A percentile compares a stretch with the other conserved stretches of the same genome.
These are phyloP conservation scores for Capsella bursapastoris DNA, from an alignment of 345 rosid genomes.

Conservation along the genomic window DNA sequence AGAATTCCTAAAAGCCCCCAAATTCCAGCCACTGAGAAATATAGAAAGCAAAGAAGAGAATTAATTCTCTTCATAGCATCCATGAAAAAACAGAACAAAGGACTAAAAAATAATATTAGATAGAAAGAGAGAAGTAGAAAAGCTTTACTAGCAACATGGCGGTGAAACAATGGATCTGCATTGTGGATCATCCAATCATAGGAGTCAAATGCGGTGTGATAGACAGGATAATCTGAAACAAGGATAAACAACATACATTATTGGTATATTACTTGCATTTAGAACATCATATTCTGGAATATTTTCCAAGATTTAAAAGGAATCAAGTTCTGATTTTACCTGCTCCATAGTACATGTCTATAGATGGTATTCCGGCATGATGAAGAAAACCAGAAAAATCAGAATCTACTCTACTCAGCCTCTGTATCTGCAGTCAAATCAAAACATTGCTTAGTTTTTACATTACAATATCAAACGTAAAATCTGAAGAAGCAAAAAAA, in stretches of 20 bases:
- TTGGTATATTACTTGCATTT: conserved; percentile 9
- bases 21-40: conserved; percentile 70
- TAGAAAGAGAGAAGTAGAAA: conserved; percentile 10
- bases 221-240: conserved; percentile 82
- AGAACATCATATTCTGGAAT: background rate
- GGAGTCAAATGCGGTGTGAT: conserved; percentile 92
- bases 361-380: conserved; percentile 86
- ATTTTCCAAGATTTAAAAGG: background rate
- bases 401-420: conserved; percentile 85
- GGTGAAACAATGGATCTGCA: conserved; percentile 81
- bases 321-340: conserved; percentile 50
- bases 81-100: background rate
- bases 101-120: conserved; percentile 4
- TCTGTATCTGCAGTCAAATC: conserved; percentile 64
- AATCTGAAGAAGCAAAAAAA: background rate
- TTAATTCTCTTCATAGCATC: conserved; percentile 8
- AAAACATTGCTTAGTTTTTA: conserved; percentile 9
- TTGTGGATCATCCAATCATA: conserved; percentile 76
- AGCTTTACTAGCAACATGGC: conserved; percentile 83
- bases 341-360: conserved; percentile 89
- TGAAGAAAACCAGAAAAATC: conserved; percentile 97
- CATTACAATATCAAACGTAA: conserved; percentile 18
- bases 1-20: conserved; percentile 88
- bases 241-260: conserved; percentile 1
- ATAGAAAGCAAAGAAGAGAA: conserved; percentile 19